Conservation (phyloP, 495 filamentous ascomycete species). For the Friedmanniomyces endolithicus region DNA sequence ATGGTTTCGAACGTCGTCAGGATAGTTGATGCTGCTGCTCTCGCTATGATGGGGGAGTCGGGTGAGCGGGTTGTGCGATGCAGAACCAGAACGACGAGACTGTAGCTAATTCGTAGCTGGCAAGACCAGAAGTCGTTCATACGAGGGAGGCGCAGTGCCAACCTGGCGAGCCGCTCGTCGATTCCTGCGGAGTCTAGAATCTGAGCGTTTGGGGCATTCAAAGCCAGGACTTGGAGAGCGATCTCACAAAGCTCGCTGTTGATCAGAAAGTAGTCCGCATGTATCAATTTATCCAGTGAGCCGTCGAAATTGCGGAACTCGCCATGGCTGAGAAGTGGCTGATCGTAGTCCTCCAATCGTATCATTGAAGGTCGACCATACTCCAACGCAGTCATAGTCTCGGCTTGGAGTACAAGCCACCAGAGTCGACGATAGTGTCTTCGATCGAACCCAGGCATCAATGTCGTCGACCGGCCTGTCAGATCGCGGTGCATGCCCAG, state of each 20-base stretch:
- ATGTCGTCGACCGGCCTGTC: neutral
- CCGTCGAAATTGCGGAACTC: slow-evolving; percentile 1
- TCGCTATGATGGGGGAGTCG: neutral
- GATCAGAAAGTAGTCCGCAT: neutral
- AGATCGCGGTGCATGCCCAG: slow-evolving; percentile 3
- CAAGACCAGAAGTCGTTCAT: slow-evolving; percentile 1
- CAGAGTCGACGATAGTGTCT: neutral
- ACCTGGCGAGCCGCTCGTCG: neutral
- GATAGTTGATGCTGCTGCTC: neutral
- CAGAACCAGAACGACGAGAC: neutral
- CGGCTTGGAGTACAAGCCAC: neutral
- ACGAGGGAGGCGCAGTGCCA: neutral
- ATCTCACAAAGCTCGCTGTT: neutral
- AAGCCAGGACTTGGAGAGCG: neutral
- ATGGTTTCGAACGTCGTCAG: neutral
- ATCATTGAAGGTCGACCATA: neutral
- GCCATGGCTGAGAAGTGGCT: neutral
- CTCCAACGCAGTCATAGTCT: neutral
- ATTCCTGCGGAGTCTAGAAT: neutral
- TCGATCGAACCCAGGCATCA: neutral
- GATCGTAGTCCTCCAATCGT: neutral
- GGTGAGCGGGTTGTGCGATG: neutral
- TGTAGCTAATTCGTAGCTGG: neutral
- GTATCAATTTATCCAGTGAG: neutral
- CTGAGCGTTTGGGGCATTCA: neutral